Conservation (phyloP, 2,329 filamentous ascomycete species). For the Macrophomina pseudophaseolina region DNA sequence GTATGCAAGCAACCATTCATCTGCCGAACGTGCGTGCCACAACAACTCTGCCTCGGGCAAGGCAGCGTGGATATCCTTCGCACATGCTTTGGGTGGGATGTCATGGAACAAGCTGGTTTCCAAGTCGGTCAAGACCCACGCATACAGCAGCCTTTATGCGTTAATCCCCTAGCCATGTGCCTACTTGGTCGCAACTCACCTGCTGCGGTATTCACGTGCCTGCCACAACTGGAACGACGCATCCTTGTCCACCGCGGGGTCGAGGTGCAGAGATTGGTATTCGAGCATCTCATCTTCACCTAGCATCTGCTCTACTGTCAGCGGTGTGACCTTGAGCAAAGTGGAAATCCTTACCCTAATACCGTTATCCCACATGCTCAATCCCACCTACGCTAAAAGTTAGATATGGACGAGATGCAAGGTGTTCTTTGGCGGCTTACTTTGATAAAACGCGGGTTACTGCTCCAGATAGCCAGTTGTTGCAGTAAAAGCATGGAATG, state of each 20-base stretch:
- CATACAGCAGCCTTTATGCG: not conserved
- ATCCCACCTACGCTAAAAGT: not conserved
- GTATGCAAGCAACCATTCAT: too few relatives aligned
- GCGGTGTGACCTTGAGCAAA: not conserved
- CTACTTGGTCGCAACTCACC: not conserved
- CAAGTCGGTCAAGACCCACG: not conserved
- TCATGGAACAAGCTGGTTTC: too few relatives aligned
- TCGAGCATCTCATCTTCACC: not conserved
- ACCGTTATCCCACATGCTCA: not conserved
- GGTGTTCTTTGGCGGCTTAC: not conserved
- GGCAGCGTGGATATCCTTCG: too few relatives aligned
- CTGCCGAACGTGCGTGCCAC: too few relatives aligned
- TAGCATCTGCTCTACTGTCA: not conserved
- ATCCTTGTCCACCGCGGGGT: not conserved
- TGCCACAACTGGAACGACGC: not conserved
- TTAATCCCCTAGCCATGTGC: not conserved
- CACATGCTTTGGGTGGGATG: too few relatives aligned
- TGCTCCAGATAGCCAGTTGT: not conserved
- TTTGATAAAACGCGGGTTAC: not conserved
- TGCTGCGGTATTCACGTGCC: not conserved
- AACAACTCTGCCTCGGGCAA: too few relatives aligned
- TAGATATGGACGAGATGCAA: not conserved
- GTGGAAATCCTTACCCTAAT: not conserved
- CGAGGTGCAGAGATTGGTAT: not conserved
- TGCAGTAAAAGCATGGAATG: not conserved